phyloP scores from a whole-genome alignment of 345 rosid species.

The Linum lewisii region DNA sequence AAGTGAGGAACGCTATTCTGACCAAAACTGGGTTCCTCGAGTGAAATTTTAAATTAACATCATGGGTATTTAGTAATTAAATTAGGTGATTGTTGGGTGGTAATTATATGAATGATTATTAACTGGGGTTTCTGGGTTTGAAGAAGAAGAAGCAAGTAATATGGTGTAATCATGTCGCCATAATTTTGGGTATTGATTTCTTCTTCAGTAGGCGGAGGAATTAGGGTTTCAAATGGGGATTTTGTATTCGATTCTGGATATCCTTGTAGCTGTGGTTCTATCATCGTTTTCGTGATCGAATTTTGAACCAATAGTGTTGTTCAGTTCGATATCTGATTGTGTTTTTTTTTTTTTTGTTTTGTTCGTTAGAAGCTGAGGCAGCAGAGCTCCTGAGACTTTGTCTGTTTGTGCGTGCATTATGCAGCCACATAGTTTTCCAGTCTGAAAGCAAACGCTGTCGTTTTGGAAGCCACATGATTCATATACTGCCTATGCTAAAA shows the following conservation, averaged over 20 bases:
- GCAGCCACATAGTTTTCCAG: too few relatives aligned
- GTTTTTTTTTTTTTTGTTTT: slow-evolving; percentile 1
- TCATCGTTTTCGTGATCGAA: neutral
- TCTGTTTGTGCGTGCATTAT: slow-evolving; percentile 11
- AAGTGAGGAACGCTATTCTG: slow-evolving; percentile 77
- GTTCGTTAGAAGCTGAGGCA: slow-evolving; percentile 2
- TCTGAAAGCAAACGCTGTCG: too few relatives aligned
- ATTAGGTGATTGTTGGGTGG: neutral
- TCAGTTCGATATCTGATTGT: neutral
- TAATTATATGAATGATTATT: neutral
- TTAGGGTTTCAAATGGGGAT: too few relatives aligned
- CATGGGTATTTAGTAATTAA: neutral
- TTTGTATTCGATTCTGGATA: too few relatives aligned
- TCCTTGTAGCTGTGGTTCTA: neutral
- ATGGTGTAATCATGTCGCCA: too few relatives aligned
- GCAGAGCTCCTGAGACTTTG: slow-evolving; percentile 25
- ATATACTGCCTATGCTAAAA: too few relatives aligned
- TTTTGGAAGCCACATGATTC: too few relatives aligned
- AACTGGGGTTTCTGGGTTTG: neutral
- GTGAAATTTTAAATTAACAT: slow-evolving; percentile 15
- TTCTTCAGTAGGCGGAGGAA: too few relatives aligned
- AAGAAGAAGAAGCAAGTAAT: too few relatives aligned
- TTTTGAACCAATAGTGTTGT: neutral
- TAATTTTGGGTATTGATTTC: too few relatives aligned
- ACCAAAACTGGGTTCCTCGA: slow-evolving; percentile 89